Percentiles rank a stretch among this genome's conserved stretches.
phyloP scores from a whole-genome alignment of 495 filamentous ascomycete genomes.

The Aspergillus cristatus region DNA sequence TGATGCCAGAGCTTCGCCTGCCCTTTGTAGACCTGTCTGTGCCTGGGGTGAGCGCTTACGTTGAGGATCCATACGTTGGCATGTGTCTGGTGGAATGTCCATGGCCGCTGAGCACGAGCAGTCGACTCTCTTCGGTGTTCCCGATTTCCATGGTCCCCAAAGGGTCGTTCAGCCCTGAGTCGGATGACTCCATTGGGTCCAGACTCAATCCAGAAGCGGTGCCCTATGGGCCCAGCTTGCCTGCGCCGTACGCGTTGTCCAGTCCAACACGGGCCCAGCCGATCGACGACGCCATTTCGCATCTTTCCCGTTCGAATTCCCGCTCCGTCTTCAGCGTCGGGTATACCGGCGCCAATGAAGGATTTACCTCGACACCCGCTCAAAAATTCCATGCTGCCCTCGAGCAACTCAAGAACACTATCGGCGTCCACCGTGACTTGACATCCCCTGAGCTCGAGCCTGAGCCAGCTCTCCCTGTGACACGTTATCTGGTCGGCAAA shows the following conservation, averaged over 20 bases:
- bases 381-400: too few relatives aligned
- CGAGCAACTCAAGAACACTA: not conserved
- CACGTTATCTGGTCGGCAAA: not conserved
- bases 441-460: not conserved
- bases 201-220: slow-evolving; percentile 3
- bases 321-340: too few relatives aligned
- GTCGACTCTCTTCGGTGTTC: not conserved
- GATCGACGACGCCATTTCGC: not conserved
- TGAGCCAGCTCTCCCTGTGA: too few relatives aligned
- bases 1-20: not conserved
- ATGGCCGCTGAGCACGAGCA: not conserved
- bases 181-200: not conserved
- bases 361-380: too few relatives aligned
- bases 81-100: slow-evolving; percentile 10
- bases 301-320: too few relatives aligned
- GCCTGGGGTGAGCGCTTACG: slow-evolving; percentile 2
- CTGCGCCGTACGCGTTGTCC: slow-evolving; percentile 1
- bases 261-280: not conserved
- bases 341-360: not conserved
- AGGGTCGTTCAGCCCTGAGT: too few relatives aligned
- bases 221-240: slow-evolving; percentile 1
- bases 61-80: slow-evolving; percentile 14
- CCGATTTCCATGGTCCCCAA: too few relatives aligned
- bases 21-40: not conserved
- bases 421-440: not conserved